phyloP scores from a whole-genome alignment of 768 basidiomycete genomes.

The Rhodotorula sphaerocarpa region DNA sequence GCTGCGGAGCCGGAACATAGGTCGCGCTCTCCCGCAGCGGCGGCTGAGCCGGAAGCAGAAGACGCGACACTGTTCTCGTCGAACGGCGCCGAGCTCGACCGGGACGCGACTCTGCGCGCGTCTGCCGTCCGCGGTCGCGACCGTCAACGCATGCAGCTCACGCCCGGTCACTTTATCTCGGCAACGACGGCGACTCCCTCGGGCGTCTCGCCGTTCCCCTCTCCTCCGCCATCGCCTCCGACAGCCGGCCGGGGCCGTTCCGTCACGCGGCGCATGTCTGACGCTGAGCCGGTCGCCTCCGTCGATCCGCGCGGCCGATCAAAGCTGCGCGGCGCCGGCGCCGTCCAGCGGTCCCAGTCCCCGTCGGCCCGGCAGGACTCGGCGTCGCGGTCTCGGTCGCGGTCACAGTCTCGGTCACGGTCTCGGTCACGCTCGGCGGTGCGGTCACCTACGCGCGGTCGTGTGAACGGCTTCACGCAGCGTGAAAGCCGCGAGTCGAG shows the following conservation, averaged over 20 bases:
- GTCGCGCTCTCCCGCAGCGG: too few species aligned
- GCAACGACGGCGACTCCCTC: slow-evolving; percentile 21
- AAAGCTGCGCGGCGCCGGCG: slow-evolving; percentile 7
- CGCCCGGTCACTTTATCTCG: slow-evolving; percentile 26
- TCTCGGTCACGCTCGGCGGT: background rate
- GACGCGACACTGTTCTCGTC: background rate
- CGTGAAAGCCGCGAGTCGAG: background rate
- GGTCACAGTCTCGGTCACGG: background rate
- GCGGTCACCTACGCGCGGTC: slow-evolving; percentile 8
- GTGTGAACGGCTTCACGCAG: background rate
- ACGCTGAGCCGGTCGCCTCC: background rate
- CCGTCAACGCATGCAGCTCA: background rate
- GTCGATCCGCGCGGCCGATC: slow-evolving; percentile 12
- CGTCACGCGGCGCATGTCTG: slow-evolving; percentile 2
- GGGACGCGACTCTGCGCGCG: slow-evolving; percentile 24
- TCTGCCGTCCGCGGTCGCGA: background rate
- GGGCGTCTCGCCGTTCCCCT: slow-evolving; percentile 17
- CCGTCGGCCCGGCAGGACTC: slow-evolving; percentile 3
- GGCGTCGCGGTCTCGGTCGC: background rate
- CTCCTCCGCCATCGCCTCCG: slow-evolving; percentile 24
- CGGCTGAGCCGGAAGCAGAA: background rate
- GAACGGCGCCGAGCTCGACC: slow-evolving; percentile 2
- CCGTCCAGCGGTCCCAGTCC: slow-evolving; percentile 8
- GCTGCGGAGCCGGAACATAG: background rate
- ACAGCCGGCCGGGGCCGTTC: slow-evolving; percentile 27